Percentiles rank a stretch among this genome's conserved stretches.
phyloP scores from a whole-genome alignment of 768 basidiomycete species.

The Russula sp. region DNA sequence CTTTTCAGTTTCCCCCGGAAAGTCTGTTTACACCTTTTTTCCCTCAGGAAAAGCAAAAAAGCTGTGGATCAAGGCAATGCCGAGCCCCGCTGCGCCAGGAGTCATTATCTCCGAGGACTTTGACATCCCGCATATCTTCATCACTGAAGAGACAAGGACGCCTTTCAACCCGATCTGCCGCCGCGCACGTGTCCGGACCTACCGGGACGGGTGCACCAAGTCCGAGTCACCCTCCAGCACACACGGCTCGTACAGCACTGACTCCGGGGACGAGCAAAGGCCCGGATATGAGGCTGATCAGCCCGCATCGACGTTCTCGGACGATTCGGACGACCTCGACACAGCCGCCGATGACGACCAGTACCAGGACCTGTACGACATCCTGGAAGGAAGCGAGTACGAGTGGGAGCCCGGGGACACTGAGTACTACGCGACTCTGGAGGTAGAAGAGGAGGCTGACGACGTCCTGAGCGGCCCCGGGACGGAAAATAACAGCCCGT shows the following conservation, averaged over 20 bases:
- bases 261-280: not conserved
- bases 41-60: not conserved
- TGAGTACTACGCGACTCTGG: not conserved
- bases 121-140: not conserved
- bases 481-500: not conserved
- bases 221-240: not conserved
- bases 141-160: not conserved
- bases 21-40: not conserved
- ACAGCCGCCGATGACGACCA: not conserved
- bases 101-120: not conserved
- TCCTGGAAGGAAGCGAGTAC: slow-evolving; percentile 9
- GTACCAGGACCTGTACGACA: not conserved
- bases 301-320: not conserved
- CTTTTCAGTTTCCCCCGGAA: no score
- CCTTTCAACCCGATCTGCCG: not conserved
- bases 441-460: not conserved
- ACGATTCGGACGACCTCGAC: not conserved
- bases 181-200: not conserved
- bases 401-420: not conserved
- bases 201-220: not conserved
- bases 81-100: not conserved
- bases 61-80: not conserved
- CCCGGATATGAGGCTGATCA: not conserved
- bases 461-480: not conserved
- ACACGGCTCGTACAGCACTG: not conserved